Evolutionary conservation across 2,329 filamentous ascomycete genomes (phyloP), one percentile per base, ranked within the genome.

Genomic region (Claviceps arundinis): DNA sequence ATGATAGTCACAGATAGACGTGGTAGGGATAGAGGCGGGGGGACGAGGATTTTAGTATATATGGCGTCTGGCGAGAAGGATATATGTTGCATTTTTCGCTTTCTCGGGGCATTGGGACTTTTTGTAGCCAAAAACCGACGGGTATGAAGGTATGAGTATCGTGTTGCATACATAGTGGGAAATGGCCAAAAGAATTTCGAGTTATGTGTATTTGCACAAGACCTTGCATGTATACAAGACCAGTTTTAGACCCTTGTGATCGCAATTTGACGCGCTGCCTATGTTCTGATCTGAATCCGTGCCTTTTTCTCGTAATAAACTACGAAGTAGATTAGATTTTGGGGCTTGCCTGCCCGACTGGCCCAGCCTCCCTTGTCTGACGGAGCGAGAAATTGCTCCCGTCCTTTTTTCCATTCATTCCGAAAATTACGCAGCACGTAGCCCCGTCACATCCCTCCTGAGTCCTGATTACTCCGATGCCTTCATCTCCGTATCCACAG

Each of bases 401-500:
- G 30, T 34, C 11, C 30, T 11, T 11, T 9, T 34, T 34, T 11
- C 9, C 30, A 4, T 34, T 34, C 3, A 34, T 34, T 34, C 9
- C 30, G 30, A 34, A 34, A 34, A 34, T 34, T 9, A 17, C 38
- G 38, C n/a, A 16, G 8, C 34, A n/a, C 41, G 3, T 11, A n/a
- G 22, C 13, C 13, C 16, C n/a, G 3, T n/a, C 16, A 5, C 19
- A 4, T 14, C 22, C 47, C 4, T 22, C 7, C 5, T 6, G 13
- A 16, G 34, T 60, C 7, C 5, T 6, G 13, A 16, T 42, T 60
- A 67, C 55, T 63, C 62, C 8, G 56, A 59, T 48, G 62, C 59
- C 58, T 67, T 70, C 67, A 70, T 69, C 55, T 70, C 68, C 0
- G 65, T 64, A 34, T 70, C 67, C 2, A 56, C 47, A 2, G 14